Evolutionary conservation across 2,329 filamentous ascomycete genomes (phyloP).

Genomic region (Fonsecaea multimorphosa): DNA sequence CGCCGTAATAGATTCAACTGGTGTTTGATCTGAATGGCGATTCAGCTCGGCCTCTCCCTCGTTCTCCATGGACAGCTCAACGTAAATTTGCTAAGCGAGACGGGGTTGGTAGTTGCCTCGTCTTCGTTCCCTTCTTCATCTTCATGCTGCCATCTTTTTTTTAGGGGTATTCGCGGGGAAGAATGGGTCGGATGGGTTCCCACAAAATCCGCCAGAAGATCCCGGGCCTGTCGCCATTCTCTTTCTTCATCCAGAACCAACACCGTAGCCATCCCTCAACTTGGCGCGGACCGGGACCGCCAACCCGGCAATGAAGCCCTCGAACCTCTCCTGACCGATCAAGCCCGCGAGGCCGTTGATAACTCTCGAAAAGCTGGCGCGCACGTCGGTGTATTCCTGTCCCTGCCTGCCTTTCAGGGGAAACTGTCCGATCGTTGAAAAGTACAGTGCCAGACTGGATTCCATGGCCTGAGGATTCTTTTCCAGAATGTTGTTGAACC

Average conservation of each 20-base stretch:
- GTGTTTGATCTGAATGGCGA: not conserved
- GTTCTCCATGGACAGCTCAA: not conserved
- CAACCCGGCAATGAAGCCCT: slow-evolving; percentile 28
- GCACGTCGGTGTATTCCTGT: slow-evolving; percentile 65
- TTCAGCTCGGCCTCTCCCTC: not conserved
- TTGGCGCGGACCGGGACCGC: slow-evolving; percentile 30
- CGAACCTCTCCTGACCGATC: slow-evolving; percentile 43
- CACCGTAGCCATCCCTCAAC: slow-evolving; percentile 33
- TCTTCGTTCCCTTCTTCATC: not conserved
- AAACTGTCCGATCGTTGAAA: slow-evolving; percentile 79
- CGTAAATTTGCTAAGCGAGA: not conserved
- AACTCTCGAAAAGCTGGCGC: slow-evolving; percentile 73
- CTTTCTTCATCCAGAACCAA: slow-evolving; percentile 13
- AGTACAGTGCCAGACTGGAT: slow-evolving; percentile 79
- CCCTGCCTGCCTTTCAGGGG: slow-evolving; percentile 66
- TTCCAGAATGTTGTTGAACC: slow-evolving; percentile 83
- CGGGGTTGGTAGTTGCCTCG: not conserved
- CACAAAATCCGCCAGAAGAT: not conserved
- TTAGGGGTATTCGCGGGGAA: not conserved
- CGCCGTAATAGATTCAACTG: not conserved
- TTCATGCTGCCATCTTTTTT: too few species aligned
- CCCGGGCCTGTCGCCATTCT: not conserved
- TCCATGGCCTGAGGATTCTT: slow-evolving; percentile 93
- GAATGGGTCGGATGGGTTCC: not conserved
- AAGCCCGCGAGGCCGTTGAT: slow-evolving; percentile 56